Conservation (phyloP, 176 grass and related monocot genomes). For the Bromus sterilis region DNA sequence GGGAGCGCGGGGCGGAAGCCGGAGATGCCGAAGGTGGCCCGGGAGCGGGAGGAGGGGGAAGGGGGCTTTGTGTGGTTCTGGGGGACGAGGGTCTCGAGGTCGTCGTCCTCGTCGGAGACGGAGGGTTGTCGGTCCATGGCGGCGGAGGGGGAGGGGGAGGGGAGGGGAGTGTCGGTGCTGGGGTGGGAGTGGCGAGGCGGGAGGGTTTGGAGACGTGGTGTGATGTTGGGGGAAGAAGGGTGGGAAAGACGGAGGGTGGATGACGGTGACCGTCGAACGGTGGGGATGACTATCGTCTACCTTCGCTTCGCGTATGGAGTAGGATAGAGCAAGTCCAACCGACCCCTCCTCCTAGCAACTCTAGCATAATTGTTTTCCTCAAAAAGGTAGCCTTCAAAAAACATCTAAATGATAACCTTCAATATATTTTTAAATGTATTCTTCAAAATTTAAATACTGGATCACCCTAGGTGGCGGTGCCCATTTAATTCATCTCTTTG, state of each 20-base stretch:
- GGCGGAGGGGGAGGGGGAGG: background rate
- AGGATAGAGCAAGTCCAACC: background rate
- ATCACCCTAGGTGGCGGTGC: no score
- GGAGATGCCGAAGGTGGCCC: conserved; percentile 16
- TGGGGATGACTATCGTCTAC: background rate
- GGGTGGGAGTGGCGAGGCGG: background rate
- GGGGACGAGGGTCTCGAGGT: conserved; percentile 70
- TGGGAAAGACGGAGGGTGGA: conserved; percentile 13
- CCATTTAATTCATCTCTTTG: no score
- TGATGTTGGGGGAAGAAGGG: background rate
- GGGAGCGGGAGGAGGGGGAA: conserved; percentile 4
- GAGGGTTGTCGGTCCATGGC: conserved; percentile 51
- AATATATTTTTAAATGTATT: no score
- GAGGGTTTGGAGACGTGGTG: conserved; percentile 8
- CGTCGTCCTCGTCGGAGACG: conserved; percentile 81
- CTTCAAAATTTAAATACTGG: no score
- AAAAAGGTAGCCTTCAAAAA: no score
- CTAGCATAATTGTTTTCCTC: no score
- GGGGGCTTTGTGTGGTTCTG: conserved; percentile 59
- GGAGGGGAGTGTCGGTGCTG: conserved; percentile 24
- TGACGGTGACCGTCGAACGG: conserved; percentile 20
- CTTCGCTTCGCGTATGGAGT: background rate
- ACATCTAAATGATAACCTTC: no score
- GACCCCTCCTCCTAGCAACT: no score
- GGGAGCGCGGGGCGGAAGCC: conserved; percentile 20